Conservation (phyloP, 352 stramenopile species). For the Pythium rhizo-oryzae region DNA sequence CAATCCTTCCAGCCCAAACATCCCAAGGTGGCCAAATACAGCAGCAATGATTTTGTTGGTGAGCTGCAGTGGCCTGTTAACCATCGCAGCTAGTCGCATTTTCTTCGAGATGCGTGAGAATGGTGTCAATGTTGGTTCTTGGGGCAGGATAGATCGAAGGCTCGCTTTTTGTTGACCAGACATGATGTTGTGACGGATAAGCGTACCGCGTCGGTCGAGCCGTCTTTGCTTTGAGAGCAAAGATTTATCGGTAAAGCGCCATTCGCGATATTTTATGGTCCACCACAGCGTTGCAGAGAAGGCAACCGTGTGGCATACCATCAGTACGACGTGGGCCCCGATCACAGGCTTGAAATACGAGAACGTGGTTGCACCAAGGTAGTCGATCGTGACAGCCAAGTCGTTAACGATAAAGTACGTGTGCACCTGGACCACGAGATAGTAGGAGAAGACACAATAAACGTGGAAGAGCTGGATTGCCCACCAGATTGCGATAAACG, state of each 20-base stretch:
- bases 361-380: constrained; percentile 2
- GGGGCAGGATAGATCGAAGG: background rate
- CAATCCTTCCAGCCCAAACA: constrained; percentile 16
- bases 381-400: constrained; percentile 11
- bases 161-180: background rate
- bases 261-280: constrained; percentile 12
- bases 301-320: background rate
- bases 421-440: constrained; percentile 8
- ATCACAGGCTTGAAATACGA: constrained; percentile 19
- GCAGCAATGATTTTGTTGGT: background rate
- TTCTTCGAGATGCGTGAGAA: background rate
- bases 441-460: background rate
- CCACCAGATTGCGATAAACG: constrained; percentile 17
- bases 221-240: background rate
- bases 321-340: background rate
- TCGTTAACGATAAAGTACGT: constrained; percentile 7
- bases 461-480: constrained; percentile 5
- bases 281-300: constrained; percentile 2
- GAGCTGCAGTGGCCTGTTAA: background rate
- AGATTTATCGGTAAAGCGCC: constrained; percentile 13
- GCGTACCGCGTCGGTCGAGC: background rate
- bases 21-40: background rate
- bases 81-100: background rate
- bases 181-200: background rate
- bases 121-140: background rate